Base-by-base conservation (phyloP, 345 rosid genomes). In the Boechera divaricarpa region DNA sequence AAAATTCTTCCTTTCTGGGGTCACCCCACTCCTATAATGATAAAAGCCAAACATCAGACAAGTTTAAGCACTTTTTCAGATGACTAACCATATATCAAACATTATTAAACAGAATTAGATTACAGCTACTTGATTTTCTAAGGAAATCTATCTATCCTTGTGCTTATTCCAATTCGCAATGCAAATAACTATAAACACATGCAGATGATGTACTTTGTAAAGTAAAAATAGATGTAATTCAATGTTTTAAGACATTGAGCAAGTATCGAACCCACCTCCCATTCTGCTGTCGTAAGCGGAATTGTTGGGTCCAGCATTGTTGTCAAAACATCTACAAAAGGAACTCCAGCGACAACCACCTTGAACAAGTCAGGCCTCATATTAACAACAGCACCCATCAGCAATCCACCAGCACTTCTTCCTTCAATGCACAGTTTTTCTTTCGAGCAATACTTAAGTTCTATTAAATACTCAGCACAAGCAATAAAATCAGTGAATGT, bases 281-380 rank as follows among this genome's bases (percentile, higher is more conserved):
- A 95, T 87, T 95, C 99, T 36, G 97, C 80, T 74, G 99, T 95
- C 13, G 99, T 95, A 71, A 95, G 97, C 48, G 97, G 98, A 63
- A 95, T 88, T 18, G 88, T 86, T 72, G 99, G 97, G 85, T 92
- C 99, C 56, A 95, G 89, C 97, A 95, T 95, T 71, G 98, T 95
- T 33, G 98, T 95, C 86, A 95, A 5, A 48, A 74, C 99, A 80
- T 95, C 99, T 53, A 95, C 94, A 58, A 95, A 95, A 76, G 99
- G 99, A 54, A 95, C 99, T 70, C 92, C 97, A 57, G 96, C 97
- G 71, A 95, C 74, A 60, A 85, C 98, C 79, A 86, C 91, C 87
- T 87, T 92, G 83, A 92, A 95, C 79, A 92, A 84, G 85, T 92
- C 96, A 33, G 99, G 98, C 72, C 98, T 90, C 99, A 92, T 92